Conservation (phyloP, 106 monocot species). For the Apostasia shenzhenica region DNA sequence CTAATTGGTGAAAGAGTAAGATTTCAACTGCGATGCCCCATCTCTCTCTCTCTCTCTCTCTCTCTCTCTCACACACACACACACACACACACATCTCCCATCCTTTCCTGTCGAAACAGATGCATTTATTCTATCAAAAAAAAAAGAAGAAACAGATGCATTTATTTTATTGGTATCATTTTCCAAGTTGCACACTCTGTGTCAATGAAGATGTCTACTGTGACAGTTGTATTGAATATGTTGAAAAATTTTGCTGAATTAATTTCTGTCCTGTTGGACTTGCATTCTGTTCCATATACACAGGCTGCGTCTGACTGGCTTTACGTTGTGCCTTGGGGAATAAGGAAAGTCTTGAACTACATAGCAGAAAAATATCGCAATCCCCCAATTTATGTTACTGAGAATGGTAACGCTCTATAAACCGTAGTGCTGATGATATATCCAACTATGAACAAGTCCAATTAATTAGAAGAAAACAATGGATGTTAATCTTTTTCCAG, state of each 20-base stretch:
- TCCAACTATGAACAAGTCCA: background rate
- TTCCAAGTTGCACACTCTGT: too few relatives aligned
- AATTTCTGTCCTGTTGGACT: background rate
- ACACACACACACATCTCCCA: too few relatives aligned
- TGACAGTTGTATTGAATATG: background rate
- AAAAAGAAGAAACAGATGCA: too few relatives aligned
- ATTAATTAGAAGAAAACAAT: background rate
- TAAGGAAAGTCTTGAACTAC: slow-evolving; percentile 72
- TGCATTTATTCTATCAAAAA: too few relatives aligned
- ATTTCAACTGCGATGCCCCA: background rate
- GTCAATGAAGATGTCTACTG: too few relatives aligned
- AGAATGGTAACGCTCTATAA: slow-evolving; percentile 60
- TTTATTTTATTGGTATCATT: too few relatives aligned
- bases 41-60: background rate
- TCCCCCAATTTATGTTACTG: slow-evolving; percentile 70
- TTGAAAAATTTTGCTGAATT: background rate
- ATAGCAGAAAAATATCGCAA: slow-evolving; percentile 50
- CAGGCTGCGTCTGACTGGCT: slow-evolving; percentile 98
- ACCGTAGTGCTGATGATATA: background rate
- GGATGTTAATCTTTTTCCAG: background rate
- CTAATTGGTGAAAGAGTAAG: slow-evolving; percentile 73
- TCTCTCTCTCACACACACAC: background rate
- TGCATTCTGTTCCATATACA: background rate
- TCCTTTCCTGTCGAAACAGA: too few relatives aligned
- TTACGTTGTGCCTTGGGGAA: slow-evolving; percentile 85